These are phyloP conservation scores for Primulina eburnea DNA, from an alignment of 257 asterid genomes.

Conservation along the genomic window DNA sequence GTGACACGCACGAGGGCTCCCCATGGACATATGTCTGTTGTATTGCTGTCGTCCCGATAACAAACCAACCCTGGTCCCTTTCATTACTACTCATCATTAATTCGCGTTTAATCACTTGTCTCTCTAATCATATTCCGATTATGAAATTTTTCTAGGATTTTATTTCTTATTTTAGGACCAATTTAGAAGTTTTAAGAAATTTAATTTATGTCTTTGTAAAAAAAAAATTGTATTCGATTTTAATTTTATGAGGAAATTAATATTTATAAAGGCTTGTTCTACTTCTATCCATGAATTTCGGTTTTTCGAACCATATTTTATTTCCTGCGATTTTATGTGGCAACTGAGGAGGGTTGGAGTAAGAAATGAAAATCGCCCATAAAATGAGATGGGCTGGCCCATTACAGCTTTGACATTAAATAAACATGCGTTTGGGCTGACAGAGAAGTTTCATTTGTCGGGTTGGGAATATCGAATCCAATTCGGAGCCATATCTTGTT, in stretches of 20 bases:
- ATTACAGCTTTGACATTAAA: neutral
- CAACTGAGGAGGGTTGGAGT: too few species aligned
- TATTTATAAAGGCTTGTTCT: too few species aligned
- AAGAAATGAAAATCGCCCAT: neutral
- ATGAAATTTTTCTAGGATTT: neutral
- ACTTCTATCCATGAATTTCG: neutral
- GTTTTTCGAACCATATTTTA: neutral
- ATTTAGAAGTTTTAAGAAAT: too few species aligned
- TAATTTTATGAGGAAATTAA: too few species aligned
- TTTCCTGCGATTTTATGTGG: too few species aligned
- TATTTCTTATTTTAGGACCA: too few species aligned
- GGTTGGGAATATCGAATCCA: neutral
- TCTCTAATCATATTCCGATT: neutral
- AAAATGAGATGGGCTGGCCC: neutral
- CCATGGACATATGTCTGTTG: neutral
- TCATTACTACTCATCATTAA: neutral
- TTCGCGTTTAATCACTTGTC: neutral
- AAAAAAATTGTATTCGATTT: too few species aligned
- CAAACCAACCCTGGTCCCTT: neutral
- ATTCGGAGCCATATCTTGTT: neutral
- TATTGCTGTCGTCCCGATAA: neutral
- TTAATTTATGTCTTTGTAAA: too few species aligned
- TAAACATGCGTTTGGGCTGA: constrained; percentile 1
- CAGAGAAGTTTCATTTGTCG: neutral
- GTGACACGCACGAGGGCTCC: neutral